Conservation (phyloP, 2,329 filamentous ascomycete genomes). For the Microcyclospora tardicrescens region DNA sequence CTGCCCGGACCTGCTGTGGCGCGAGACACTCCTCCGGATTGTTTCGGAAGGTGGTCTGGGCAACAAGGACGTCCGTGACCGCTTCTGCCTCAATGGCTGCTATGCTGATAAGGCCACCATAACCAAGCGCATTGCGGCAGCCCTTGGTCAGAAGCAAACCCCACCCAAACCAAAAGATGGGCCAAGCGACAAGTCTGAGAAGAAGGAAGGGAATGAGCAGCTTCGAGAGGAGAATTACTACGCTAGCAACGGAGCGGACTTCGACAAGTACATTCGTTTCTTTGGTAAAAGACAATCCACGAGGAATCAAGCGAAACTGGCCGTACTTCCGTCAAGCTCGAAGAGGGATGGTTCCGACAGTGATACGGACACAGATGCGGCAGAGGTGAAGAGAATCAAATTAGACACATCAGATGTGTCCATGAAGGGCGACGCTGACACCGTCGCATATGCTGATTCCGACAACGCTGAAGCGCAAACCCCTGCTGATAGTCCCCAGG, state of each 20-base stretch:
- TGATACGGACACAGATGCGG: too few species aligned
- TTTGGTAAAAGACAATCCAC: conserved; percentile 2
- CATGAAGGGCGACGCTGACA: too few species aligned
- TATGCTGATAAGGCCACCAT: conserved; percentile 23
- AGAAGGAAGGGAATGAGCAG: too few species aligned
- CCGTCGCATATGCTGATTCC: too few species aligned
- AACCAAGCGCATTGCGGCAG: conserved; percentile 24
- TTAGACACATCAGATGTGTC: too few species aligned
- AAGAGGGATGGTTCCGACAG: too few species aligned
- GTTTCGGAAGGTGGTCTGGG: conserved; percentile 18
- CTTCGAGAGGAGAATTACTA: conserved; percentile 6
- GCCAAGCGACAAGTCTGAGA: too few species aligned
- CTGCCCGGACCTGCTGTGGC: conserved; percentile 23
- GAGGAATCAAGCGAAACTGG: too few species aligned
- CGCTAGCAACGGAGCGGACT: conserved; percentile 8
- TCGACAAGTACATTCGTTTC: conserved; percentile 9
- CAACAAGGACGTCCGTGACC: conserved; percentile 23
- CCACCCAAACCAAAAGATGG: conserved; percentile 6
- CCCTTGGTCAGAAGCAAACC: conserved; percentile 22
- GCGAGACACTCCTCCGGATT: conserved; percentile 23
- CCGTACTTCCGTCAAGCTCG: too few species aligned
- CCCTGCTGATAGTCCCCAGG: too few species aligned
- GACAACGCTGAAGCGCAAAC: too few species aligned
- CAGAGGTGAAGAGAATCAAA: too few species aligned
- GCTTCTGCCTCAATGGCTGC: conserved; percentile 23